A percentile compares a stretch with the other conserved stretches of the same genome.
Conservation (phyloP, 2,329 filamentous ascomycete species). For the Hypoxylon sp. region DNA sequence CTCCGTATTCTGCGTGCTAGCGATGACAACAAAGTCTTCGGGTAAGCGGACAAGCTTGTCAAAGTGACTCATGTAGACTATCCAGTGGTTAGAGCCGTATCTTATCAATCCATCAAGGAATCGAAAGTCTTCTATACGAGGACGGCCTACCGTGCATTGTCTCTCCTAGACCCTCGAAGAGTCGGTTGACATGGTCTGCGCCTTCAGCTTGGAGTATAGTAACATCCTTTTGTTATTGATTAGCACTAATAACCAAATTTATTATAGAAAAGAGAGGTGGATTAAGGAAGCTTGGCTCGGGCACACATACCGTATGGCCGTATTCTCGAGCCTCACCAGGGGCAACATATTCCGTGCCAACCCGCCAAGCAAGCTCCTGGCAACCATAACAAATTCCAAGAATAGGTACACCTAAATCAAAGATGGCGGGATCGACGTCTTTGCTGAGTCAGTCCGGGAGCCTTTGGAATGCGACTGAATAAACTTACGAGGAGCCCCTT, state of each 20-base stretch:
- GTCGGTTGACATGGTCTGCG: constrained; percentile 75
- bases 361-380: constrained; percentile 79
- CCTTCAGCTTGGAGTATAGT: constrained; percentile 68
- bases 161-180: constrained; percentile 80
- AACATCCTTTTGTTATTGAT: constrained; percentile 68
- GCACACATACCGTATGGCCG: constrained; percentile 57
- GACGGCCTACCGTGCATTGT: constrained; percentile 29
- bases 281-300: not conserved
- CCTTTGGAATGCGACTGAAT: constrained; percentile 26
- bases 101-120: not conserved
- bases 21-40: constrained; percentile 79
- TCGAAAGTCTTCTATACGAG: not conserved
- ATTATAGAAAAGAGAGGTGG: not conserved
- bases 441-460: constrained; percentile 23
- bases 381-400: constrained; percentile 72
- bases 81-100: not conserved
- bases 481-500: constrained; percentile 71
- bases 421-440: constrained; percentile 84
- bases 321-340: constrained; percentile 79
- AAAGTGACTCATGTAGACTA: constrained; percentile 77
- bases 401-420: constrained; percentile 69
- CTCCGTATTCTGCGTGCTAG: constrained; percentile 80
- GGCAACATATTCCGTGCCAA: constrained; percentile 75
- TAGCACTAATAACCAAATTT: not conserved
- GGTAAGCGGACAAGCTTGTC: constrained; percentile 87